Conservation (phyloP, 2,329 filamentous ascomycete genomes). For the Cladosporium sp. region DNA sequence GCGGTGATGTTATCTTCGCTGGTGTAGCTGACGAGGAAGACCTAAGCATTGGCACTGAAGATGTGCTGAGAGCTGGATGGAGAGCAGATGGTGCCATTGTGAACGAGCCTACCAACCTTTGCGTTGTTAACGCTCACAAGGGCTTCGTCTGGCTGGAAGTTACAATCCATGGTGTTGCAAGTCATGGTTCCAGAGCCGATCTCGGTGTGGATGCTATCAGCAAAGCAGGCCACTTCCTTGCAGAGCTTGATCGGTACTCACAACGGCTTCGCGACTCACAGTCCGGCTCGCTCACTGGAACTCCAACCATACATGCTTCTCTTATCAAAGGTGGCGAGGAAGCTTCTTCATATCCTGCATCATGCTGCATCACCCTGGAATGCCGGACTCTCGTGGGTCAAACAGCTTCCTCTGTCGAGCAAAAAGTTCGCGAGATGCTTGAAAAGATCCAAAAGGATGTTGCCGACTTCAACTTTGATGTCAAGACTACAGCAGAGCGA, state of each 20-base stretch:
- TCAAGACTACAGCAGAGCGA: neutral
- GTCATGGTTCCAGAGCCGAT: constrained; percentile 1
- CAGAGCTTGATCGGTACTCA: neutral
- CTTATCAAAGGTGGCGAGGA: constrained; percentile 5
- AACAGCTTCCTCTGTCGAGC: neutral
- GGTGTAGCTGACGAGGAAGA: constrained; percentile 54
- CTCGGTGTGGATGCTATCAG: neutral
- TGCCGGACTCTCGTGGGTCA: neutral
- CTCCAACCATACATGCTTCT: constrained; percentile 3
- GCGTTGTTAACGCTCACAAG: constrained; percentile 27
- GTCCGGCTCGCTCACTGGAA: neutral
- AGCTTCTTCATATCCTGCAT: constrained; percentile 1
- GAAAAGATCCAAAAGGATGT: neutral
- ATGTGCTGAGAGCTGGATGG: constrained; percentile 51
- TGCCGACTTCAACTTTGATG: neutral
- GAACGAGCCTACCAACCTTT: constrained; percentile 44
- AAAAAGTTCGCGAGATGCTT: neutral
- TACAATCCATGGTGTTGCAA: neutral
- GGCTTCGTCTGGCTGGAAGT: constrained; percentile 10
- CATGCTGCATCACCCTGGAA: neutral
- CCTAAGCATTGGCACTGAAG: constrained; percentile 48
- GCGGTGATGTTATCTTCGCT: constrained; percentile 50
- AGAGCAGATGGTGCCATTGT: constrained; percentile 50
- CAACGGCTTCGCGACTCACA: neutral
- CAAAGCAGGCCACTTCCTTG: constrained; percentile 5